Evolutionary conservation across 345 rosid species (phyloP), one percentile per base, ranked within the genome.

Genomic region (Moricandia moricandioides): DNA sequence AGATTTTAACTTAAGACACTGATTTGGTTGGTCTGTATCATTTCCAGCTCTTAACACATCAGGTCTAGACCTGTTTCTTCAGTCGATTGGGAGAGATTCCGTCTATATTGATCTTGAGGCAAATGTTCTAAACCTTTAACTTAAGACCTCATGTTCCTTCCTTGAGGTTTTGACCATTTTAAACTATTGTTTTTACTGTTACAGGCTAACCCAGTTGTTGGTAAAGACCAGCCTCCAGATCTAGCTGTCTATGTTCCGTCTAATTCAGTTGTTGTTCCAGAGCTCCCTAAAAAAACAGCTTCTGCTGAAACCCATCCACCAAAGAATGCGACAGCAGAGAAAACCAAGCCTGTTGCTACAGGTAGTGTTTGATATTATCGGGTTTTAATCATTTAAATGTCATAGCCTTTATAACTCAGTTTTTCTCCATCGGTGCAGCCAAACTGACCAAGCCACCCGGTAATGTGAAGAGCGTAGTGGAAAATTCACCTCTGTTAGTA

Each of bases 181-280:
- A 51, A 31, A 18, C 70, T 51, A 18, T 47, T 57, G 21, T 24
- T n/a, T 78, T 14, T 31, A n/a, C 60, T 84, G 34, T 65, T 59
- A 74, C 74, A 91, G 97, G 95, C 86, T 68, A 89, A 81, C 73
- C 98, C 92, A 8, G 39, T 80, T 17, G 93, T 91, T 21, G 97
- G 98, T 67, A 94, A 91, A 83, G 97, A 94, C 79, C 95, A 88
- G 73, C 93, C 97, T 72, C 96, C 98, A 0, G 98, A 94, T 81
- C 87, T 94, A 59, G 93, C 95, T 69, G 74, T 77, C 57, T 82
- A 87, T 76, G 97, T 88, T 72, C 96, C 97, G 17, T 84, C 92
- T 39, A 77, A 75, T 67, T 82, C 95, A 62, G 66, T 71, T 10
- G 76, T 80, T 79, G 47, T 87, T 65, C 87, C 88, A 5, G 93